Percentiles rank a stretch among this genome's conserved stretches.
phyloP scores from a whole-genome alignment of 1,284 basidiomycete genomes.

The Pseudomicrostroma phylloplanum region DNA sequence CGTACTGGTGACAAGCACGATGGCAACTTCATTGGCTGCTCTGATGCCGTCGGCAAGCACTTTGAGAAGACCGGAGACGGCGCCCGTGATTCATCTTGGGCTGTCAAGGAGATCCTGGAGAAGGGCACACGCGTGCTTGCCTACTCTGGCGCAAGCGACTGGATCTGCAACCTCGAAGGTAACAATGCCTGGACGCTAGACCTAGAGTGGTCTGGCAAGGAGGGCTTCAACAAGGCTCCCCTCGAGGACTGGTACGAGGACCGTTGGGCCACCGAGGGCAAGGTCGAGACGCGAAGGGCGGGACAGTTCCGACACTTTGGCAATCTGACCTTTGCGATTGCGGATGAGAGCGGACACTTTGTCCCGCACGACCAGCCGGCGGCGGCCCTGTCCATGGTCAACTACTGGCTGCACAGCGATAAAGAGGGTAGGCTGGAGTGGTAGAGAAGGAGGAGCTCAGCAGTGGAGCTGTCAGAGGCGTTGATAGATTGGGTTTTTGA shows the following conservation, averaged over 20 bases:
- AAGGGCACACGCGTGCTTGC: constrained; percentile 35
- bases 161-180: constrained; percentile 48
- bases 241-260: constrained; percentile 26
- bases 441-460: neutral
- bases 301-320: constrained; percentile 30
- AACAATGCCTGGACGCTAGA: constrained; percentile 37
- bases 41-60: constrained; percentile 36
- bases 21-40: constrained; percentile 45
- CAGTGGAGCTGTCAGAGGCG: no score
- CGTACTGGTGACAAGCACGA: constrained; percentile 41
- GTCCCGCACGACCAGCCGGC: constrained; percentile 43
- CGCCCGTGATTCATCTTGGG: constrained; percentile 38
- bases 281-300: neutral
- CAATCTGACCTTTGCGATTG: constrained; percentile 36
- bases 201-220: constrained; percentile 31
- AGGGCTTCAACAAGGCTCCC: constrained; percentile 26
- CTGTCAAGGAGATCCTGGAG: constrained; percentile 28
- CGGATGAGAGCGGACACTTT: constrained; percentile 45
- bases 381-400: constrained; percentile 37
- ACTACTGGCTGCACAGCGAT: constrained; percentile 34
- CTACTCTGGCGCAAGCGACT: constrained; percentile 37
- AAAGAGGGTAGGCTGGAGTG: neutral
- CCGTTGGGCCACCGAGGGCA: constrained; percentile 3
- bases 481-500: no score
- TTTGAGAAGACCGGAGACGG: constrained; percentile 48